Evolutionary conservation across 805 yeast species (phyloP), one percentile per base, ranked within the genome.

Genomic region (Metschnikowia gelsemii): DNA sequence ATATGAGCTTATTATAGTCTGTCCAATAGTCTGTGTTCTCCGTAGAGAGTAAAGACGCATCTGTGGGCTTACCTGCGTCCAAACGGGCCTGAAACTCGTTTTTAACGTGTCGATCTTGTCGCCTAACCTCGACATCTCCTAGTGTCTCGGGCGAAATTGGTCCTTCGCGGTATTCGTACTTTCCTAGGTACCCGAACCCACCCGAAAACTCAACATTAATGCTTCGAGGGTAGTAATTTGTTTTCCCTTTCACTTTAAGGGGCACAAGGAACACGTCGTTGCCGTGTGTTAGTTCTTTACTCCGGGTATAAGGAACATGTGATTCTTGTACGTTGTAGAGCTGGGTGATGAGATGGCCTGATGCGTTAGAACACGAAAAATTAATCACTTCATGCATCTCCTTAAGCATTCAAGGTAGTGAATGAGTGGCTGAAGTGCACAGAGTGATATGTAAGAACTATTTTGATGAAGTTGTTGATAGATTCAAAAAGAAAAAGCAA

Each of bases 291-390:
- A 83, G 75, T 45, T 73, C 76, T 3, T 72, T 62, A 12, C 34
- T 17, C 14, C 27, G 29, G n/a, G 60, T 59, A 56, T 75, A 84
- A 22, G 79, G 80, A 32, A 84, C 72, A 54, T 78, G 80, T 8
- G 77, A 62, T 42, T 87, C 95, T 59, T 88, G 96, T 9, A 76
- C 62, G 55, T 93, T 91, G 68, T 81, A 87, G 57, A 87, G 82
- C 53, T 87, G 96, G 0, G 96, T 76, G 2, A 77, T 60, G n/a
- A 87, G 59, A 58, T 86, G 91, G 52, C 87, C 87, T 0, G 96
- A 75, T 16, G 70, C 56, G 8, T 85, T 90, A 0, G 96, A 86
- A 4, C 79, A 66, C 3, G 95, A 82, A 0, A 89, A 47, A 9
- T 79, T 84, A n/a, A 91, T 59, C 0, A 86, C 66, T 55, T 90